A percentile compares a stretch with the other conserved stretches of the same genome.
Conservation (phyloP, 345 rosid species). For the Psidium guajava region DNA sequence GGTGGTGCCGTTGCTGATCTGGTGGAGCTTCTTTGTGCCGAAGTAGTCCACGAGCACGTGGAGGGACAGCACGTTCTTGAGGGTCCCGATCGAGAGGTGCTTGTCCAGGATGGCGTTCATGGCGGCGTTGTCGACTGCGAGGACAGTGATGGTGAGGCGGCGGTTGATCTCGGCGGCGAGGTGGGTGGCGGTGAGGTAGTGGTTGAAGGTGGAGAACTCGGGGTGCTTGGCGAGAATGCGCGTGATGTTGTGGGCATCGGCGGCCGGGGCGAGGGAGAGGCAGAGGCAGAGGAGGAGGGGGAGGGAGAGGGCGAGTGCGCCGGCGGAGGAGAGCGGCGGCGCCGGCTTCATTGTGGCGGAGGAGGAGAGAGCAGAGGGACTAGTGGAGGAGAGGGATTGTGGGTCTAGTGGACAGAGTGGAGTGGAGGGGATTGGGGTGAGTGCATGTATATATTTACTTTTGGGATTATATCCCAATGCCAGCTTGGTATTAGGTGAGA, state of each 20-base stretch:
- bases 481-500: conserved; percentile 11
- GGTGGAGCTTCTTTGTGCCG: conserved; percentile 89
- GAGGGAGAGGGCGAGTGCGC: neutral
- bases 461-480: conserved; percentile 5
- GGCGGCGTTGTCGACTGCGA: conserved; percentile 78
- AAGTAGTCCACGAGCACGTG: conserved; percentile 89
- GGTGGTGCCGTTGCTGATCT: conserved; percentile 55
- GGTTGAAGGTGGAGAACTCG: conserved; percentile 84
- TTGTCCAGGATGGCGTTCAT: conserved; percentile 59
- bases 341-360: conserved; percentile 10
- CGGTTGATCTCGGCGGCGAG: conserved; percentile 81
- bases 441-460: conserved; percentile 25
- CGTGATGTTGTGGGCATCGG: conserved; percentile 74
- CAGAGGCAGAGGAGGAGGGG: neutral
- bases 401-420: conserved; percentile 4
- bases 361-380: neutral
- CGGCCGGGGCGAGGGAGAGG: neutral
- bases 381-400: neutral
- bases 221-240: conserved; percentile 67
- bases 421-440: neutral
- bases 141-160: conserved; percentile 74
- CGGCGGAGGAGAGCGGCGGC: neutral
- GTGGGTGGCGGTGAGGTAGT: conserved; percentile 75
- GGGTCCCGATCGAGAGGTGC: conserved; percentile 47
- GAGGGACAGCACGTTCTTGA: conserved; percentile 77